Evolutionary conservation across 805 yeast genomes (phyloP).

Genomic region (Yamadazyma ubonensis): DNA sequence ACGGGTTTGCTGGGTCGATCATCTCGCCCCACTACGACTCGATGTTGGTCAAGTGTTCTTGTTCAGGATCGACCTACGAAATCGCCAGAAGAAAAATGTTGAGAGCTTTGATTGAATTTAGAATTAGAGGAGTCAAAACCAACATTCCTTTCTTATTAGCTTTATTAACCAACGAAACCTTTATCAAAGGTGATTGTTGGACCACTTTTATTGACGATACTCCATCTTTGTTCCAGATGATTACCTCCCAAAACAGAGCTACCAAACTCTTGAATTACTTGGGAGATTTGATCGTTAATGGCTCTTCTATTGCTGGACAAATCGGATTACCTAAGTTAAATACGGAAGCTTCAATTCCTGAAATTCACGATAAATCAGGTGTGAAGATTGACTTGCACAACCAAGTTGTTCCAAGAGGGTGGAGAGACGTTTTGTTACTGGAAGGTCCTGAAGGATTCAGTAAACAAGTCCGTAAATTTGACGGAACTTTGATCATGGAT

Average conservation of each 20-base stretch:
- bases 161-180: constrained; percentile 83
- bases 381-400: constrained; percentile 56
- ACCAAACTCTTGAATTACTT: constrained; percentile 87
- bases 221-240: constrained; percentile 92
- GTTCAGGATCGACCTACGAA: constrained; percentile 96
- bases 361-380: constrained; percentile 62
- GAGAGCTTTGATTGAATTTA: constrained; percentile 92
- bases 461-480: constrained; percentile 73
- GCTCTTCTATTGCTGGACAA: constrained; percentile 95
- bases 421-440: constrained; percentile 84
- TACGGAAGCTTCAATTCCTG: constrained; percentile 75
- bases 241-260: constrained; percentile 94
- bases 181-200: constrained; percentile 89
- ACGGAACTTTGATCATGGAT: constrained; percentile 93
- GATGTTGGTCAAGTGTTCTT: constrained; percentile 95
- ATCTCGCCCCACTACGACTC: constrained; percentile 98
- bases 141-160: constrained; percentile 96
- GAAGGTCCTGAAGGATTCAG: constrained; percentile 92
- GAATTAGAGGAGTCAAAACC: constrained; percentile 98
- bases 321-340: constrained; percentile 83
- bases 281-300: constrained; percentile 93
- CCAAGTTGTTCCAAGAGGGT: constrained; percentile 63
- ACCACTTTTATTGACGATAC: constrained; percentile 98
- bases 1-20: constrained; percentile 95
- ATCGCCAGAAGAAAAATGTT: constrained; percentile 97